Evolutionary conservation across 2,329 filamentous ascomycete genomes (phyloP), one percentile per base, ranked within the genome.

Genomic region (Microcera coccophila): DNA sequence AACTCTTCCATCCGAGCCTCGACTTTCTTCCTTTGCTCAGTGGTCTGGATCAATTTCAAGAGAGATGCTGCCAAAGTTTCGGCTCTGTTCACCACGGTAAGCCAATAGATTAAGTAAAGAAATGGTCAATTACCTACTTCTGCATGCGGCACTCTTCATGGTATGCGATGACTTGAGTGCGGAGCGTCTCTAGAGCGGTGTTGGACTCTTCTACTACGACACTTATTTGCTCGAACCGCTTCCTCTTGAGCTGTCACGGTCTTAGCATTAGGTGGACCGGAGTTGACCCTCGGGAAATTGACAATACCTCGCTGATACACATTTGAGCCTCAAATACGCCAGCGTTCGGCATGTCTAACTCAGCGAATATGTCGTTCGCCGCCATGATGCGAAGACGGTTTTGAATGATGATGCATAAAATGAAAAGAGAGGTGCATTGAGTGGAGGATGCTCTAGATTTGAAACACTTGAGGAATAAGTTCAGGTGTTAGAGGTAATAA

Each of bases 1-100:
- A 62, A 39, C n/a, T 53, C 44, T 24, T 45, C 41, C 58, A 65
- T 64, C 33, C 45, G 48, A 2, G 28, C 36, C 41, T 66, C 61
- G 10, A 65, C 58, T 1, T 51, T 43, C 33, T 36, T 51, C 39
- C 57, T 55, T 31, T 48, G 50, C 41, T 64, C 53, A 4, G 47
- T 29, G 15, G 54, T 38, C 5, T 57, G 41, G n/a, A 55, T 36
- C 3, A 63, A 28, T 15, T 38, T 46, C 15, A 32, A 45, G 16
- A 60, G n/a, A 21, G 44, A 42, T 20, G 44, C 42, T 14, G 54
- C 48, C 16, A 36, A 43, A 3, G 28, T 44, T 12, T 43, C 36
- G 8, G 42, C 62, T 64, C 20, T 12, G 7, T 5, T 2, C 8
- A 31, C 18, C 3, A 15, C 3, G 12, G 14, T 18, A 39, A 29